Percentiles rank a stretch among this genome's conserved stretches.
Conservation (phyloP, 305 asterid species). For the Fraxinus latifolia region DNA sequence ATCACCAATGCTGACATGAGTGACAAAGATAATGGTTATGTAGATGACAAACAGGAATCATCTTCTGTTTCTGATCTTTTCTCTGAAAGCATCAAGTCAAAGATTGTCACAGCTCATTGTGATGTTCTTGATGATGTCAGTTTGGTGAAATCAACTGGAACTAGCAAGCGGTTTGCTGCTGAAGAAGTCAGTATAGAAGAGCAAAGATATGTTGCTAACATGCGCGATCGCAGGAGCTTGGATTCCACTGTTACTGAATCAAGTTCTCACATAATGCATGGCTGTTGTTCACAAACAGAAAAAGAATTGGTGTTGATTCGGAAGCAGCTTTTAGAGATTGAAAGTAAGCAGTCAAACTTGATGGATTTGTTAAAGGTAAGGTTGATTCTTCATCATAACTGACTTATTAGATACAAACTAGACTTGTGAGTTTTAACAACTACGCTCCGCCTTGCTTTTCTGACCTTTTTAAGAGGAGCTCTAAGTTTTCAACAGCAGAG, state of each 20-base stretch:
- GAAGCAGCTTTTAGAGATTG: constrained; percentile 82
- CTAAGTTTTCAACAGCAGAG: neutral
- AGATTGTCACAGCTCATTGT: constrained; percentile 37
- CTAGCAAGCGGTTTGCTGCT: constrained; percentile 51
- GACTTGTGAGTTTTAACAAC: neutral
- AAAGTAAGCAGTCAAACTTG: constrained; percentile 74
- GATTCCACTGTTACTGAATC: constrained; percentile 84
- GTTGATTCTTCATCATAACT: constrained; percentile 17
- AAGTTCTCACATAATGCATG: constrained; percentile 44
- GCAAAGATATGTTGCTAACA: constrained; percentile 53
- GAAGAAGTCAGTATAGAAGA: constrained; percentile 69
- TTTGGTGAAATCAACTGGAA: constrained; percentile 56
- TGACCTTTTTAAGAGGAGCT: constrained; percentile 11
- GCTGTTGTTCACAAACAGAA: constrained; percentile 65
- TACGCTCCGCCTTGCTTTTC: neutral
- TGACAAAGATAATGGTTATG: constrained; percentile 52
- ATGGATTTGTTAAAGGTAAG: constrained; percentile 78
- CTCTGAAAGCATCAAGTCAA: constrained; percentile 52
- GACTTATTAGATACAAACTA: neutral
- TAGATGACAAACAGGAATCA: constrained; percentile 68
- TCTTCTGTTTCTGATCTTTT: constrained; percentile 67
- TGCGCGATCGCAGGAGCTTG: constrained; percentile 67
- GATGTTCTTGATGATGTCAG: constrained; percentile 51
- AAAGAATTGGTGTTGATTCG: constrained; percentile 59
- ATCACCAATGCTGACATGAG: constrained; percentile 40